Evolutionary conservation across 768 basidiomycete genomes (phyloP).

Genomic region (Leucocoprinus sp.): DNA sequence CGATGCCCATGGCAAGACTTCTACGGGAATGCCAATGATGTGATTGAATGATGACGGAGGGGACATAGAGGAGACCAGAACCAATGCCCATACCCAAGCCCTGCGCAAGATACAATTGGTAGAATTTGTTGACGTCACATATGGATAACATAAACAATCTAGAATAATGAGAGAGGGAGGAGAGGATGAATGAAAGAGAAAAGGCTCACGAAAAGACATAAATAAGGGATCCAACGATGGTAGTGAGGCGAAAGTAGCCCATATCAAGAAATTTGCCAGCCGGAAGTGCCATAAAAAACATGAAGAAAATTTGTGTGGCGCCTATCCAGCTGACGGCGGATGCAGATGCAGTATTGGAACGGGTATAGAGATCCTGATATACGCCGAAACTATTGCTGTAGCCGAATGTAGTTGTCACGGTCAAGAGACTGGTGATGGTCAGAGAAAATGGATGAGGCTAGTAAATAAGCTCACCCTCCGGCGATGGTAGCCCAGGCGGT

Average conservation of each 20-base stretch:
- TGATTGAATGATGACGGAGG: slow-evolving; percentile 40
- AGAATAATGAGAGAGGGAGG: background rate
- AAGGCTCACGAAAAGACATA: slow-evolving; percentile 35
- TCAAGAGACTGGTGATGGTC: too few species aligned
- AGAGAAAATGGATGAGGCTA: too few species aligned
- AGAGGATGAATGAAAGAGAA: background rate
- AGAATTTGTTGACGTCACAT: slow-evolving; percentile 37
- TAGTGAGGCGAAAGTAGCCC: slow-evolving; percentile 39
- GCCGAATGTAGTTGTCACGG: slow-evolving; percentile 43
- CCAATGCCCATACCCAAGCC: slow-evolving; percentile 50
- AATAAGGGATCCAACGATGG: slow-evolving; percentile 30
- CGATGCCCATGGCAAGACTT: slow-evolving; percentile 47
- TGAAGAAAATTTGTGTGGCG: slow-evolving; percentile 40
- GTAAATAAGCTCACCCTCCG: too few species aligned
- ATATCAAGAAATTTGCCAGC: slow-evolving; percentile 39
- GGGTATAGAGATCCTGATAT: slow-evolving; percentile 43
- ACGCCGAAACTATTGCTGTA: slow-evolving; percentile 43
- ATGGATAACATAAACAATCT: slow-evolving; percentile 46
- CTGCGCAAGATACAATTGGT: slow-evolving; percentile 47
- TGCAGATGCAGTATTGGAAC: background rate
- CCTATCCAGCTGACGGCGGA: slow-evolving; percentile 43
- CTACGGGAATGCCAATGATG: slow-evolving; percentile 44
- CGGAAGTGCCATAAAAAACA: slow-evolving; percentile 36
- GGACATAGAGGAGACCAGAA: slow-evolving; percentile 47
- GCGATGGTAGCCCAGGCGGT: too few species aligned